These are phyloP conservation scores for Danielia oregonensis DNA, from an alignment of 805 yeast genomes.

Conservation along the genomic window DNA sequence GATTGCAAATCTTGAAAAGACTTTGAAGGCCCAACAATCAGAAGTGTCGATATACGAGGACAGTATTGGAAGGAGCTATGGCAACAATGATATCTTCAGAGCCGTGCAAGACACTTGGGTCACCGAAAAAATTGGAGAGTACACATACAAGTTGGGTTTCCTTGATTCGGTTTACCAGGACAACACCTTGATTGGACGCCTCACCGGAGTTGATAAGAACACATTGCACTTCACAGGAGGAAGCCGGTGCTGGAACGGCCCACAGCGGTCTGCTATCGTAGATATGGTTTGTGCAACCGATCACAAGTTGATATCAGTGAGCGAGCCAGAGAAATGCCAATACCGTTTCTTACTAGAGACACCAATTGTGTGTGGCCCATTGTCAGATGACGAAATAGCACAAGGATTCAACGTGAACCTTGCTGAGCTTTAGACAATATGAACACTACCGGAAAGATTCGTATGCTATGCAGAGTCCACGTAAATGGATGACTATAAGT, in stretches of 20 bases:
- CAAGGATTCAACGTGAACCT: slow-evolving; percentile 11
- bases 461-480: no score
- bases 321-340: slow-evolving; percentile 87
- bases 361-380: slow-evolving; percentile 42
- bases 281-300: slow-evolving; percentile 63
- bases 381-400: slow-evolving; percentile 11
- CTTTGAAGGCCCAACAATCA: slow-evolving; percentile 10
- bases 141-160: slow-evolving; percentile 62
- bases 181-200: slow-evolving; percentile 18
- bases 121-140: slow-evolving; percentile 56
- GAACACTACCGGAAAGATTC: no score
- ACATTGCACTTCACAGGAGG: slow-evolving; percentile 54
- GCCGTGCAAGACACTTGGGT: slow-evolving; percentile 52
- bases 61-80: slow-evolving; percentile 38
- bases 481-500: no score
- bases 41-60: slow-evolving; percentile 15
- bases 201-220: slow-evolving; percentile 24
- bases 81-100: slow-evolving; percentile 62
- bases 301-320: slow-evolving; percentile 55
- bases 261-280: slow-evolving; percentile 66
- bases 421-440: slow-evolving; percentile 1
- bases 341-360: slow-evolving; percentile 53
- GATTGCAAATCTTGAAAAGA: slow-evolving; percentile 16
- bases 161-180: slow-evolving; percentile 54
- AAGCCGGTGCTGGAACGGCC: slow-evolving; percentile 92